Conservation (phyloP, 768 basidiomycete species). For the Crucibulum laeve region DNA sequence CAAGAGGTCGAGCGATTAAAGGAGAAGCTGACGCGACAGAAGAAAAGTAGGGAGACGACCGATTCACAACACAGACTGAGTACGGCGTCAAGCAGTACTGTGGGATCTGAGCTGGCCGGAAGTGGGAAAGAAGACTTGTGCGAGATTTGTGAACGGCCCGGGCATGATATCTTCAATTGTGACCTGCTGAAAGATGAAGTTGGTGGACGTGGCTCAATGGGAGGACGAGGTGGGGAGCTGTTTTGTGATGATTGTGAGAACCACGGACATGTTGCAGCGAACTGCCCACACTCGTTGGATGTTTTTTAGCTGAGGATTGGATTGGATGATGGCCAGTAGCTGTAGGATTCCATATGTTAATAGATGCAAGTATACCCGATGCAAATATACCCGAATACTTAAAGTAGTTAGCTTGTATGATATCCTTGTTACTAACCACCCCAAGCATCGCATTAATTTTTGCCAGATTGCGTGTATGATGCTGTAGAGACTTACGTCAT, state of each 20-base stretch:
- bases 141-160: slow-evolving; percentile 82
- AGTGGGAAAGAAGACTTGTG: slow-evolving; percentile 43
- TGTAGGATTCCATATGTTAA: no score
- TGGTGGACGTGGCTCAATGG: slow-evolving; percentile 14
- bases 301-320: slow-evolving; percentile 56
- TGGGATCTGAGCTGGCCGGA: slow-evolving; percentile 16
- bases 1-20: slow-evolving; percentile 76
- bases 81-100: slow-evolving; percentile 18
- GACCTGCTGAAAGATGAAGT: slow-evolving; percentile 62
- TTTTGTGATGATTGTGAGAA: slow-evolving; percentile 87
- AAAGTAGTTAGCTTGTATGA: no score
- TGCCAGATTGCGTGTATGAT: no score
- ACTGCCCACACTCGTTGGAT: slow-evolving; percentile 84
- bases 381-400: no score
- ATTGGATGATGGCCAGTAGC: no score
- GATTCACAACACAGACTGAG: slow-evolving; percentile 25
- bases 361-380: no score
- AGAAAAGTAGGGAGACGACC: slow-evolving; percentile 31
- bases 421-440: no score
- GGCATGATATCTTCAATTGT: slow-evolving; percentile 86
- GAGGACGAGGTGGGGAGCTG: slow-evolving; percentile 23
- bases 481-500: no score
- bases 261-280: slow-evolving; percentile 66
- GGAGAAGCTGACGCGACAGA: slow-evolving; percentile 63
- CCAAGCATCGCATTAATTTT: no score